phyloP scores from a whole-genome alignment of 768 basidiomycete species.

The Termitomyces sp. region DNA sequence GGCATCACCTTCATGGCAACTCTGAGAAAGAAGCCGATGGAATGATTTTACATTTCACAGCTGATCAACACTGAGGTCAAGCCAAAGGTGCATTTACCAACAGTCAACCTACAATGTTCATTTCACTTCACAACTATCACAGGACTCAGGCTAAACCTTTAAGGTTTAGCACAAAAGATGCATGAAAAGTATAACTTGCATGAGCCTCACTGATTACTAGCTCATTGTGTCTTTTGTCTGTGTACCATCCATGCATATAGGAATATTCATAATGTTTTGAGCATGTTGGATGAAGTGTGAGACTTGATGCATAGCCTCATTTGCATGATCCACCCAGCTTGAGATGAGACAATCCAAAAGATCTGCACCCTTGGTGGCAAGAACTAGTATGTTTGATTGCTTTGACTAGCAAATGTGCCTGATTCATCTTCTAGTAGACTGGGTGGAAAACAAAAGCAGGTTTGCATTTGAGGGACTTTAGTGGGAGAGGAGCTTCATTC shows the following conservation, averaged over 20 bases:
- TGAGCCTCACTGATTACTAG: constrained; percentile 15
- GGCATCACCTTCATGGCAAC: constrained; percentile 21
- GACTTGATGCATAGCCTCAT: constrained; percentile 23
- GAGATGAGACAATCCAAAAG: too few species aligned
- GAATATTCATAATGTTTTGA: constrained; percentile 19
- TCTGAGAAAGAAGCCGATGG: constrained; percentile 9
- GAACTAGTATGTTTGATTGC: too few species aligned
- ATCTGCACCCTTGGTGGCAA: too few species aligned
- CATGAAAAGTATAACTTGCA: constrained; percentile 18
- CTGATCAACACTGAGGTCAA: constrained; percentile 23
- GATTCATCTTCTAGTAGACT: constrained; percentile 15
- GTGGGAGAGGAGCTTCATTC: constrained; percentile 28
- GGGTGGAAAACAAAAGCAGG: constrained; percentile 24
- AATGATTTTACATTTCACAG: constrained; percentile 18
- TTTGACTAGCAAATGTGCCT: neutral
- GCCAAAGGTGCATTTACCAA: constrained; percentile 17
- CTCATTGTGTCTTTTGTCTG: constrained; percentile 17
- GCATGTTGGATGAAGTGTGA: constrained; percentile 13
- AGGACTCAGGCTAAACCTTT: constrained; percentile 17
- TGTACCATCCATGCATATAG: constrained; percentile 21
- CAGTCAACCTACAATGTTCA: constrained; percentile 8
- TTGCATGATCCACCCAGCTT: too few species aligned
- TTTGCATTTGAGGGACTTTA: constrained; percentile 27
- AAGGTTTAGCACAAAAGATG: constrained; percentile 8
- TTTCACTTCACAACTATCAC: too few species aligned